Evolutionary conservation across 1,139 yeast genomes (phyloP).

Genomic region (Geotrichum cucujoidarum): DNA sequence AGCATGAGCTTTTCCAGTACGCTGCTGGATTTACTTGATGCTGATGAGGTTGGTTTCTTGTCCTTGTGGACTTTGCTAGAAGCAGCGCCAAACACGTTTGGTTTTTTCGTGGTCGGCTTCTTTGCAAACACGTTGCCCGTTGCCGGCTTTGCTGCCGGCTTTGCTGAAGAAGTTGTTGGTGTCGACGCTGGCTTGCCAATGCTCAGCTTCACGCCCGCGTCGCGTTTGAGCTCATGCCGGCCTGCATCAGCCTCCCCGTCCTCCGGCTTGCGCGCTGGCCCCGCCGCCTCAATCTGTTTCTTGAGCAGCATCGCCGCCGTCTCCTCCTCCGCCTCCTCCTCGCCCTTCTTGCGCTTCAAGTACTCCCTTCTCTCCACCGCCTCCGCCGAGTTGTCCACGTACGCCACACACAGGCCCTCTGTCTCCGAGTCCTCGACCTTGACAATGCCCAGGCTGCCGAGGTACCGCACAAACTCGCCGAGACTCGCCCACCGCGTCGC

Average conservation of each 20-base stretch:
- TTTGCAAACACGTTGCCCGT: neutral
- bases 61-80: neutral
- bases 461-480: slow-evolving; percentile 60
- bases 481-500: slow-evolving; percentile 77
- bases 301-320: slow-evolving; percentile 43
- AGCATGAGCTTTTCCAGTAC: slow-evolving; percentile 27
- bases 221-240: slow-evolving; percentile 22
- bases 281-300: slow-evolving; percentile 51
- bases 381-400: slow-evolving; percentile 50
- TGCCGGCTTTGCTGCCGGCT: slow-evolving; percentile 15
- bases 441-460: slow-evolving; percentile 59
- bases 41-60: neutral
- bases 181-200: neutral
- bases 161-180: too few relatives aligned
- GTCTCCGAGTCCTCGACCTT: slow-evolving; percentile 47
- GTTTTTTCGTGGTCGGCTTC: slow-evolving; percentile 16
- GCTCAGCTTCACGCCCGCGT: slow-evolving; percentile 19
- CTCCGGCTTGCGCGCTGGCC: slow-evolving; percentile 15
- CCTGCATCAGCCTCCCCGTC: slow-evolving; percentile 21
- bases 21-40: slow-evolving; percentile 20
- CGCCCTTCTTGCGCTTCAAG: slow-evolving; percentile 36
- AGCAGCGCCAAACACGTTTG: slow-evolving; percentile 22
- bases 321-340: slow-evolving; percentile 45
- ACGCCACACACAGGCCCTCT: slow-evolving; percentile 47
- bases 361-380: slow-evolving; percentile 40